Percentiles rank a stretch among this genome's conserved stretches.
Conservation (phyloP, 2,329 filamentous ascomycete genomes). For the Trichoderma koningii region DNA sequence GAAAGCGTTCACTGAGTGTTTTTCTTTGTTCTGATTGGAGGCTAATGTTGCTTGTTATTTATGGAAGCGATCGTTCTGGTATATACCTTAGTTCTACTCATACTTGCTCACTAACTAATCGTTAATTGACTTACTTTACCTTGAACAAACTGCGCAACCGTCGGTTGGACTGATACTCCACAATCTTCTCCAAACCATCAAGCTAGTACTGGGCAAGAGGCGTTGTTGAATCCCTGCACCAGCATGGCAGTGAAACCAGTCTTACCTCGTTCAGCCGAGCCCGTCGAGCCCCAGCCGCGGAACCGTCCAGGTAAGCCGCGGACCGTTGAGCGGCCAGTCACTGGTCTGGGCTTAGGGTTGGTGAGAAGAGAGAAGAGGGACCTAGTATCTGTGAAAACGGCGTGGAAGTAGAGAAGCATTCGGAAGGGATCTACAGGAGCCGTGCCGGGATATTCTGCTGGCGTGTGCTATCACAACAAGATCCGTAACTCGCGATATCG, state of each 20-base stretch:
- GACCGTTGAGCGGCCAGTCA: neutral
- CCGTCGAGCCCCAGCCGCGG: neutral
- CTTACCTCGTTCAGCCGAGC: neutral
- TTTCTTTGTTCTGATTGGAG: too few species aligned
- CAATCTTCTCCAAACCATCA: neutral
- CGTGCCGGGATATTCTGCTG: neutral
- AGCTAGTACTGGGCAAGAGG: neutral
- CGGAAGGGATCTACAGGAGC: constrained; percentile 14
- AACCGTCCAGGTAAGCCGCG: neutral
- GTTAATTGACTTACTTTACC: neutral
- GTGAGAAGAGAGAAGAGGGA: neutral
- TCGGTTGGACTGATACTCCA: neutral
- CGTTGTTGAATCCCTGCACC: neutral
- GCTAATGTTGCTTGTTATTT: neutral
- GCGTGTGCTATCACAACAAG: neutral
- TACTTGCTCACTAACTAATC: neutral
- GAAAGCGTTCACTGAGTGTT: neutral
- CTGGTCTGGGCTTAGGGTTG: neutral
- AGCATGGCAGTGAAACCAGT: constrained; percentile 4
- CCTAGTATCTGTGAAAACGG: too few species aligned
- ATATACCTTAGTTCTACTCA: neutral
- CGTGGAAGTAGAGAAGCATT: neutral
- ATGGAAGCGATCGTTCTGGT: too few species aligned
- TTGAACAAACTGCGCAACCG: neutral
- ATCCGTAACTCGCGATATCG: neutral